phyloP scores from a whole-genome alignment of 2,329 filamentous ascomycete genomes.

The Alternaria viburni region DNA sequence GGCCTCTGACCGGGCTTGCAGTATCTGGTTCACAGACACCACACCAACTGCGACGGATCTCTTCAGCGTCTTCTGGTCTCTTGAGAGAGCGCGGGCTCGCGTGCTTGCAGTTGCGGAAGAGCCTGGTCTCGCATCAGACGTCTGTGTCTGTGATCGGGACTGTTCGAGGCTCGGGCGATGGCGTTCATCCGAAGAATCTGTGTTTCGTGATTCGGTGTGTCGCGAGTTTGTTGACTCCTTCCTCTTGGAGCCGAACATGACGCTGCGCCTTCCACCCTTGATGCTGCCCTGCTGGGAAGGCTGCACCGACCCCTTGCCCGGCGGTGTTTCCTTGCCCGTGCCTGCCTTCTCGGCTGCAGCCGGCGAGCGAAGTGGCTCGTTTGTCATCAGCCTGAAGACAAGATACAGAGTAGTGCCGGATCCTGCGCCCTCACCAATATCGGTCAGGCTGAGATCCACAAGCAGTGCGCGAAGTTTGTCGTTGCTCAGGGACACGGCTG shows the following conservation, averaged over 20 bases:
- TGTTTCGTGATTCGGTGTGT: slow-evolving; percentile 19
- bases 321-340: slow-evolving; percentile 33
- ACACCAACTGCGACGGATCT: slow-evolving; percentile 79
- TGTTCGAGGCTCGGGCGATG: slow-evolving; percentile 33
- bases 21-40: slow-evolving; percentile 74
- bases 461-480: slow-evolving; percentile 84
- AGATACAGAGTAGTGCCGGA: slow-evolving; percentile 79
- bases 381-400: slow-evolving; percentile 77
- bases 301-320: slow-evolving; percentile 33
- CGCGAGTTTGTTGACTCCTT: slow-evolving; percentile 44
- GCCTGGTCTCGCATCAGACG: slow-evolving; percentile 33
- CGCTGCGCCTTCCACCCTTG: slow-evolving; percentile 55
- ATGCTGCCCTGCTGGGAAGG: slow-evolving; percentile 43
- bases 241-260: slow-evolving; percentile 73
- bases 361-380: slow-evolving; percentile 52
- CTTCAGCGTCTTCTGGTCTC: slow-evolving; percentile 62
- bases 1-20: slow-evolving; percentile 73
- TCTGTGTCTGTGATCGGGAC: slow-evolving; percentile 28
- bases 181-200: slow-evolving; percentile 22
- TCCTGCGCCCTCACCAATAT: slow-evolving; percentile 69
- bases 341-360: slow-evolving; percentile 40
- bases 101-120: slow-evolving; percentile 37
- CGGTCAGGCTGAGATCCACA: slow-evolving; percentile 79
- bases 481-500: slow-evolving; percentile 68
- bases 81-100: slow-evolving; percentile 36